A percentile compares a stretch with the other conserved stretches of the same genome.
Evolutionary conservation across 2,329 filamentous ascomycete species (phyloP).

Genomic region (Aspergillus sergii): DNA sequence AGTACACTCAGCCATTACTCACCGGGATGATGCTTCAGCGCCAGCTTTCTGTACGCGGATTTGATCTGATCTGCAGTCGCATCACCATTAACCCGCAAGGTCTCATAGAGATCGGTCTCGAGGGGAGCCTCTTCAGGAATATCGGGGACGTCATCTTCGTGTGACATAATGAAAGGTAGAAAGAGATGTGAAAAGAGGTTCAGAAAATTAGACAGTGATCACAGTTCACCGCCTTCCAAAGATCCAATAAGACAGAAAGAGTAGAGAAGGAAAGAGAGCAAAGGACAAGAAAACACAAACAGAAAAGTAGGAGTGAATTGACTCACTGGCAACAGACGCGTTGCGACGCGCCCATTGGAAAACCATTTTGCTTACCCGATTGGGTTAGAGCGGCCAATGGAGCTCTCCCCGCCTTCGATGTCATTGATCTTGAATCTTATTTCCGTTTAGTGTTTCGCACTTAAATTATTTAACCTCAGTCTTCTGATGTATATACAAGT

Average conservation of each 20-base stretch:
- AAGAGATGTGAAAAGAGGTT: not conserved
- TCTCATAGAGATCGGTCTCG: conserved; percentile 67
- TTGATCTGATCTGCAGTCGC: conserved; percentile 82
- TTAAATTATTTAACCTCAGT: not conserved
- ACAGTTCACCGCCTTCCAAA: not conserved
- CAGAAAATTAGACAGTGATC: not conserved
- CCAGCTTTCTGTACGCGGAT: conserved; percentile 86
- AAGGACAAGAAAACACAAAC: not conserved
- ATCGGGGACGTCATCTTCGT: conserved; percentile 10
- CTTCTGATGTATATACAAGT: not conserved
- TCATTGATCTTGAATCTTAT: conserved; percentile 5
- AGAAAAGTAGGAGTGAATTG: not conserved
- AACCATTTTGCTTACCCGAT: conserved; percentile 30
- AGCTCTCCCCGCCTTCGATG: conserved; percentile 19
- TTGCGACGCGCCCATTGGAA: conserved; percentile 18
- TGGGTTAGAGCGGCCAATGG: conserved; percentile 14
- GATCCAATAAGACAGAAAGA: not conserved
- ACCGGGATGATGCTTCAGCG: conserved; percentile 86
- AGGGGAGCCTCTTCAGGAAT: conserved; percentile 21
- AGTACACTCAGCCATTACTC: conserved; percentile 22
- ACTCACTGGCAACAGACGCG: conserved; percentile 28
- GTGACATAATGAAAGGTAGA: not conserved
- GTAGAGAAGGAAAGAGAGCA: not conserved
- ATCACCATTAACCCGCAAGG: conserved; percentile 70
- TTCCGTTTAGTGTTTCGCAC: not conserved